These are phyloP conservation scores for Solanum rostratum DNA, from an alignment of 257 asterid genomes.

Conservation along the genomic window DNA sequence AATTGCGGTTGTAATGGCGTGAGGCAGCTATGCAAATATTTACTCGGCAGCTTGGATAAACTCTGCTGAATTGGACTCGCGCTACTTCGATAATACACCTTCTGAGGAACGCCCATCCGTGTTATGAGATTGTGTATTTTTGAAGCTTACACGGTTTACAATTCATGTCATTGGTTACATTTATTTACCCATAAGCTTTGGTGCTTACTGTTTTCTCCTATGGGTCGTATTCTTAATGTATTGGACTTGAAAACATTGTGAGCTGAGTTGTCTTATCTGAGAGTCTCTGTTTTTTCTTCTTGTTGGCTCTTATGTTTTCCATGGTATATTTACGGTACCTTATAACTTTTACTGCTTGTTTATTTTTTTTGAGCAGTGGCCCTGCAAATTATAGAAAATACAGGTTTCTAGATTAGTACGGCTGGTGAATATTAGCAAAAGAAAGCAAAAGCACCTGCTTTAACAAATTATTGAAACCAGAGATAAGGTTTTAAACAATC, in stretches of 20 bases:
- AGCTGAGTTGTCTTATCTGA: not conserved
- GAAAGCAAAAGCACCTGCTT: too few relatives aligned
- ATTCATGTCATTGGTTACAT: not conserved
- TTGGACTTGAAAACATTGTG: not conserved
- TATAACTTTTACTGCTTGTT: not conserved
- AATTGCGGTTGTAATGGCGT: not conserved
- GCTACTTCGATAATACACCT: not conserved
- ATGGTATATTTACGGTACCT: not conserved
- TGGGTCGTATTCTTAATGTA: not conserved
- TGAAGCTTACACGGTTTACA: not conserved
- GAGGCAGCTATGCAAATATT: not conserved
- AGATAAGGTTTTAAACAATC: too few relatives aligned
- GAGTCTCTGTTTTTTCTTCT: not conserved
- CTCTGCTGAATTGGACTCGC: not conserved
- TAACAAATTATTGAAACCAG: too few relatives aligned
- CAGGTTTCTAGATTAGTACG: too few relatives aligned
- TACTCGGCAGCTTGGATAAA: not conserved
- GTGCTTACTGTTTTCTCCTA: not conserved
- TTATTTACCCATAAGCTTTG: not conserved
- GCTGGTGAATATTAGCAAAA: too few relatives aligned
- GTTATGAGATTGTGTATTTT: not conserved
- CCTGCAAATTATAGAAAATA: not conserved
- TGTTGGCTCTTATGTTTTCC: not conserved
- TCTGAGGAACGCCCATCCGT: not conserved
- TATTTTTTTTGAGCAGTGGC: not conserved